Evolutionary conservation across 2,329 filamentous ascomycete species (phyloP).

Genomic region (Colletotrichum limetticola): DNA sequence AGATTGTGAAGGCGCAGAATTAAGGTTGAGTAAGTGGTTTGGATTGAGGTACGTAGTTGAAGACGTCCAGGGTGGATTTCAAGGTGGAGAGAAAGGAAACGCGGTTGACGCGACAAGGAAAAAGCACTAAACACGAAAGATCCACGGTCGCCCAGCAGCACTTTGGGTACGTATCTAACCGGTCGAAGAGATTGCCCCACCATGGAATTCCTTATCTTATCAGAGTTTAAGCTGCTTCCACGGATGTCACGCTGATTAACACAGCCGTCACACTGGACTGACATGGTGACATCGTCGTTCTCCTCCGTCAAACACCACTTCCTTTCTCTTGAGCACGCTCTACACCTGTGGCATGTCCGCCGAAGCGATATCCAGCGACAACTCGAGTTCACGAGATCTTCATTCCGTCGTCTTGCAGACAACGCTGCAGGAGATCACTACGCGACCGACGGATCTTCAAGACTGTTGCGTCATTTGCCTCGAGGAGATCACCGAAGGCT

Average conservation of each 20-base stretch:
- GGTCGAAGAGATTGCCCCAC: background rate
- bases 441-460: slow-evolving; percentile 31
- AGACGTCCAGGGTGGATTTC: slow-evolving; percentile 13
- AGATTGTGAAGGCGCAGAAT: background rate
- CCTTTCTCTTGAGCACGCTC: background rate
- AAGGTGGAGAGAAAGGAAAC: slow-evolving; percentile 3
- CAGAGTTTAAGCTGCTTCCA: background rate
- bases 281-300: background rate
- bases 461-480: slow-evolving; percentile 88
- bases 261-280: background rate
- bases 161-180: background rate
- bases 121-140: slow-evolving; percentile 33
- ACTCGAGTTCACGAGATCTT: slow-evolving; percentile 46
- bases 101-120: slow-evolving; percentile 23
- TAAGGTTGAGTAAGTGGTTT: background rate
- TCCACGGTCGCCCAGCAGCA: slow-evolving; percentile 8
- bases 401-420: slow-evolving; percentile 54
- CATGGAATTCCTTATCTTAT: background rate
- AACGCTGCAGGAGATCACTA: slow-evolving; percentile 55
- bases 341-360: slow-evolving; percentile 24
- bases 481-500: slow-evolving; percentile 77
- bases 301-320: background rate
- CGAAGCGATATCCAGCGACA: slow-evolving; percentile 19
- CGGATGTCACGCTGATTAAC: background rate
- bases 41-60: background rate